Percentiles rank a stretch among this genome's conserved stretches.
These are phyloP conservation scores for Knufia fluminis DNA, from an alignment of 2,329 filamentous ascomycete species.

Conservation along the genomic window DNA sequence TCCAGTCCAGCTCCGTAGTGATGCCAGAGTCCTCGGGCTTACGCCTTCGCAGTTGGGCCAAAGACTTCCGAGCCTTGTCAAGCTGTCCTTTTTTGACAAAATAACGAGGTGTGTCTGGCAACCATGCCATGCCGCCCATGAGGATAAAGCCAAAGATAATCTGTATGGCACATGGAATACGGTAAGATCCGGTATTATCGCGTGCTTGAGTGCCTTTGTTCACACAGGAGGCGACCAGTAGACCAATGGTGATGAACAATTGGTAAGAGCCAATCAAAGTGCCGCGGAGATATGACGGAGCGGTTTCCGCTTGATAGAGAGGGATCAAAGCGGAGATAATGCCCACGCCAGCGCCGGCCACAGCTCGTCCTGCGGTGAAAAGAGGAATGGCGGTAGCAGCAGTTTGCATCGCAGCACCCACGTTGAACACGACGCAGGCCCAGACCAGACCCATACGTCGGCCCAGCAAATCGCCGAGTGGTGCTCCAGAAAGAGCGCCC, in stretches of 20 bases:
- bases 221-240: constrained; percentile 65
- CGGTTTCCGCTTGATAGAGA: constrained; percentile 78
- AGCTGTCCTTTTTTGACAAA: constrained; percentile 57
- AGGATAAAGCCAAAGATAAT: constrained; percentile 73
- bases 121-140: constrained; percentile 55
- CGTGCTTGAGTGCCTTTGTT: constrained; percentile 61
- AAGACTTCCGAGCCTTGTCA: neutral
- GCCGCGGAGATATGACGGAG: constrained; percentile 47
- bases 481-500: constrained; percentile 65
- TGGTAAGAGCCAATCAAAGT: constrained; percentile 75
- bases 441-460: constrained; percentile 59
- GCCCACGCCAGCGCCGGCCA: constrained; percentile 70
- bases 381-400: constrained; percentile 45
- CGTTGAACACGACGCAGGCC: constrained; percentile 61
- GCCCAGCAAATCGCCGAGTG: constrained; percentile 61
- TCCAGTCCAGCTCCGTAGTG: too few species aligned
- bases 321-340: constrained; percentile 74
- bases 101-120: constrained; percentile 80
- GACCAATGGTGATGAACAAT: constrained; percentile 72
- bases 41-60: too few species aligned
- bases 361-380: constrained; percentile 63
- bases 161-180: constrained; percentile 72
- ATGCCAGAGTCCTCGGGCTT: too few species aligned
- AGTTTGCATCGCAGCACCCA: constrained; percentile 61
- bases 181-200: constrained; percentile 58